Base-by-base conservation (phyloP, 495 filamentous ascomycete species). In the Venustampulla echinocandica region DNA sequence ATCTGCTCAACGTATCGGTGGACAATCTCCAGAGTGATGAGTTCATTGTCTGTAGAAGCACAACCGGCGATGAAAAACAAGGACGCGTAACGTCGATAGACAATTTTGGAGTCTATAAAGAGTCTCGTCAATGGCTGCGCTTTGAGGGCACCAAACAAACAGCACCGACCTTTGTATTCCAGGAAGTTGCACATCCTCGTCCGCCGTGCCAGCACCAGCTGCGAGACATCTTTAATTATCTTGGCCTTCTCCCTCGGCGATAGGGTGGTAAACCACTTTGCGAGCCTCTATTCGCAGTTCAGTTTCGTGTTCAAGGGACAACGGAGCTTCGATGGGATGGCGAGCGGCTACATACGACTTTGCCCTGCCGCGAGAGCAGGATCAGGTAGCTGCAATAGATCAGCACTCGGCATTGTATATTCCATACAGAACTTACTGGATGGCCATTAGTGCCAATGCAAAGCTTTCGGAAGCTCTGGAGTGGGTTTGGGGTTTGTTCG, bases 101-200 rank as follows among this genome's bases (percentile, higher is more conserved):
- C 90, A 48, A 97, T 88, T 67, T 98, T 98, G 52, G 81, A 88
- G 67, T 98, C 92, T 95, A 57, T n/a, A 10, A 15, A 24, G 18
- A 44, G 22, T 13, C 36, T 34, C 44, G 46, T 25, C n/a, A 20
- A 39, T 15, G 34, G 10, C 54, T 42, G 20, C 49, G 44, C 11
- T 17, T 30, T 22, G 9, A 15, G 17, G 36, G 11, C 28, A 42
- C 28, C 4, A 5, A 43, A 36, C 33, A 50, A 23, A 27, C 7
- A 7, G 7, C n/a, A 7, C 56, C 40, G 32, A 87, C 92, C 92
- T 84, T 97, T 98, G 67, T 98, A 98, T 59, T 99, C 92, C 33
- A 99, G 80, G 66, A 99, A 99, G 67, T 99, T 99, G 76, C 92
- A 99, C 92, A 99, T 99, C 53, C 90, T 85, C 41, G 92, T 95